Evolutionary conservation across 2,329 filamentous ascomycete species (phyloP).

Genomic region (Sordariomycetes sp.): DNA sequence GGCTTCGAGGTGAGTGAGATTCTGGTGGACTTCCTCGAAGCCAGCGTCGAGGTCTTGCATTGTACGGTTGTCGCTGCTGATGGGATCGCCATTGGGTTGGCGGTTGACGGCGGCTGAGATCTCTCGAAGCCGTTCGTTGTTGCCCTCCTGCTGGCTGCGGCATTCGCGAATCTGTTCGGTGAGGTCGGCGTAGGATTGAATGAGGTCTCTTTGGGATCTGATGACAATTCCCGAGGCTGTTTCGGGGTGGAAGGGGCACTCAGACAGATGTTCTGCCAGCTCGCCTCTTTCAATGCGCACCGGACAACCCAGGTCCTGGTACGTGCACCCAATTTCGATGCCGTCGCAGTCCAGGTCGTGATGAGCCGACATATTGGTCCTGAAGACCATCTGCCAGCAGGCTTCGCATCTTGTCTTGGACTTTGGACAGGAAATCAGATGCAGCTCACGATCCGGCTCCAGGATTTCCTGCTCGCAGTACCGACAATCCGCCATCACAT

Average conservation of each 20-base stretch:
- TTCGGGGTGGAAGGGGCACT: constrained; percentile 41
- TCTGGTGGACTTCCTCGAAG: constrained; percentile 47
- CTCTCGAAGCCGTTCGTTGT: constrained; percentile 20
- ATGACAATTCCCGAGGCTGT: constrained; percentile 43
- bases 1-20: constrained; percentile 48
- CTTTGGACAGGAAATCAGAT: constrained; percentile 31
- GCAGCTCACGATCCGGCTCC: constrained; percentile 28
- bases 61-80: constrained; percentile 37
- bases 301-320: constrained; percentile 26
- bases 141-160: constrained; percentile 22
- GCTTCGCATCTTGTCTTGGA: constrained; percentile 38
- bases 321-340: constrained; percentile 37
- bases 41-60: constrained; percentile 33
- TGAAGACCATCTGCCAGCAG: constrained; percentile 35
- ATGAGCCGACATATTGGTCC: constrained; percentile 37
- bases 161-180: constrained; percentile 24
- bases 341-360: constrained; percentile 39
- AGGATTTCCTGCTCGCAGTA: constrained; percentile 40
- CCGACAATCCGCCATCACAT: constrained; percentile 40
- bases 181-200: constrained; percentile 29
- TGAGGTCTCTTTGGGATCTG: constrained; percentile 35
- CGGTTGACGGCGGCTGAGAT: constrained; percentile 33
- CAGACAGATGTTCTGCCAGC: constrained; percentile 33
- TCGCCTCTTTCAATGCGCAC: constrained; percentile 21
- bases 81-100: constrained; percentile 20